A percentile compares a stretch with the other conserved stretches of the same genome.
These are phyloP conservation scores for Ophiocordyceps camponoti-saundersi DNA, from an alignment of 2,329 filamentous ascomycete genomes.

Conservation along the genomic window DNA sequence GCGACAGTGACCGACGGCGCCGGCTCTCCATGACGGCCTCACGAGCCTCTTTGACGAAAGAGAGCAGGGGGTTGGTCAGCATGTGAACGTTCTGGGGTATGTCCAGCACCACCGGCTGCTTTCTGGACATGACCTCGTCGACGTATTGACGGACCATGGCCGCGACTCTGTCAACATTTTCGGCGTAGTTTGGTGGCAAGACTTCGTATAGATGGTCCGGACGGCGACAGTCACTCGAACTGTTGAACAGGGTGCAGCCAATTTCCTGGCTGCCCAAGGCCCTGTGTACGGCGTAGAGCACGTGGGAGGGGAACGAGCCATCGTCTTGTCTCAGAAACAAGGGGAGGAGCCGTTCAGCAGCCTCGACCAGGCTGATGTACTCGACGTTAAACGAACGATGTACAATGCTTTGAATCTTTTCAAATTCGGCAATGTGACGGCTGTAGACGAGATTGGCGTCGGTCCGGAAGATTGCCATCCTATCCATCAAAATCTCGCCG, in stretches of 20 bases:
- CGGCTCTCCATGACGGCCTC: slow-evolving; percentile 34
- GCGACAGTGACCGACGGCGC: slow-evolving; percentile 27
- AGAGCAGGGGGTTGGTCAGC: background rate
- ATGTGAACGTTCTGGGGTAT: background rate
- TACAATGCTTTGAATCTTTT: slow-evolving; percentile 25
- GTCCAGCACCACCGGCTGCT: background rate
- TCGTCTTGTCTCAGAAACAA: slow-evolving; percentile 15
- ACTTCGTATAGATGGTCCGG: slow-evolving; percentile 44
- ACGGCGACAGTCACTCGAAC: slow-evolving; percentile 28
- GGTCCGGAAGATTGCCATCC: slow-evolving; percentile 28
- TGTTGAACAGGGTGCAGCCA: slow-evolving; percentile 36
- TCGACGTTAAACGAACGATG: slow-evolving; percentile 17
- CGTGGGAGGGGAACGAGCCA: slow-evolving; percentile 22
- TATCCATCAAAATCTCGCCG: slow-evolving; percentile 24
- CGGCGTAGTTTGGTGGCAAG: slow-evolving; percentile 12
- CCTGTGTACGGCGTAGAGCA: slow-evolving; percentile 54
- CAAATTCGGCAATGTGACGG: slow-evolving; percentile 27
- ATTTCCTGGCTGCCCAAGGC: slow-evolving; percentile 42
- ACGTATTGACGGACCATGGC: slow-evolving; percentile 16
- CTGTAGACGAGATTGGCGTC: slow-evolving; percentile 28
- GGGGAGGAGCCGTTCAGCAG: slow-evolving; percentile 27
- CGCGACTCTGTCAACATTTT: slow-evolving; percentile 14
- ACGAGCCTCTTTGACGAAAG: slow-evolving; percentile 20
- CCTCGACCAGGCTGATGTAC: slow-evolving; percentile 33
- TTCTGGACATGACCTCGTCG: slow-evolving; percentile 1